Conservation (phyloP, 208 protist species). For the Crithidia sp. region DNA sequence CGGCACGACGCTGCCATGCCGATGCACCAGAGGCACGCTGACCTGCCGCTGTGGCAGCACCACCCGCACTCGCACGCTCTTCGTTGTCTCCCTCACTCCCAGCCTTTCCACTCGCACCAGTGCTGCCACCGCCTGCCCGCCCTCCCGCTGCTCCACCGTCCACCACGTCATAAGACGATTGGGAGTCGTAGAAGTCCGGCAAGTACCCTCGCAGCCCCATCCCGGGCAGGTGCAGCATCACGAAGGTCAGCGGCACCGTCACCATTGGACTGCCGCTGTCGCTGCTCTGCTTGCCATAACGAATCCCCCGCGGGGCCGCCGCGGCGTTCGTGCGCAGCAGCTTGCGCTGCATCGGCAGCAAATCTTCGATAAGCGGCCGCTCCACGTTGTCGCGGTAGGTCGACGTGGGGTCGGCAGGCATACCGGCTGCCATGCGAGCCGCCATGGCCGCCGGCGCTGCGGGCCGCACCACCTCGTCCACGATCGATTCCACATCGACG, state of each 20-base stretch:
- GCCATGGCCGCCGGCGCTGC: background rate
- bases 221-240: constrained; percentile 21
- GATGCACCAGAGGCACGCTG: background rate
- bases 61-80: background rate
- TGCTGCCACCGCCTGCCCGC: background rate
- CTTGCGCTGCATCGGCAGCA: constrained; percentile 26
- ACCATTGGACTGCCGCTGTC: background rate
- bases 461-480: constrained; percentile 17
- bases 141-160: background rate
- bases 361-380: constrained; percentile 18
- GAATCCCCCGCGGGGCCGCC: constrained; percentile 27
- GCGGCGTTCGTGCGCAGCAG: constrained; percentile 23
- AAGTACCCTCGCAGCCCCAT: constrained; percentile 31
- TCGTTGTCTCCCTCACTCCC: background rate
- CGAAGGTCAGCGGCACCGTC: constrained; percentile 27
- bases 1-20: background rate
- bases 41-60: background rate
- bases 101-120: background rate
- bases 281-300: constrained; percentile 25
- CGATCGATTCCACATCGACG: constrained; percentile 21
- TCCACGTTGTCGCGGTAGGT: constrained; percentile 13
- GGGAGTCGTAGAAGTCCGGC: constrained; percentile 29
- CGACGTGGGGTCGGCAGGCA: background rate
- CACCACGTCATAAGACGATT: constrained; percentile 9
- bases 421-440: background rate